Evolutionary conservation across 306 rosid genomes (phyloP).

Genomic region (Corylus avellana): DNA sequence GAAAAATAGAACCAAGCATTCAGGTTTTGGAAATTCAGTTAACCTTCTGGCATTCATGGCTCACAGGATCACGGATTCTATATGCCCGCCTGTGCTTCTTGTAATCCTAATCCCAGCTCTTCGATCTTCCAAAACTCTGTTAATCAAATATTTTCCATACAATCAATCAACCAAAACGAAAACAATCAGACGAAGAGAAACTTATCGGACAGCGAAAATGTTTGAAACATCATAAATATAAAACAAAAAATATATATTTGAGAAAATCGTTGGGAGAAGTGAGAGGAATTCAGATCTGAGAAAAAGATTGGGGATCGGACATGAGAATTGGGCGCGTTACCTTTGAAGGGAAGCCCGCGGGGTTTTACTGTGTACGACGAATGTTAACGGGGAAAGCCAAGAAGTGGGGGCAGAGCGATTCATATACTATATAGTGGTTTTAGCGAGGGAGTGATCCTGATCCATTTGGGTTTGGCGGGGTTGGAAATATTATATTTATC

Average conservation of each 20-base stretch:
- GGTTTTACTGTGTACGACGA: neutral
- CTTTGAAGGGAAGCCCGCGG: slow-evolving; percentile 23
- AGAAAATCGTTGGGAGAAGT: neutral
- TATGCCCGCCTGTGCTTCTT: too few relatives aligned
- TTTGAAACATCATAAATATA: neutral
- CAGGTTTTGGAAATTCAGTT: neutral
- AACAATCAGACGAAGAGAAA: neutral
- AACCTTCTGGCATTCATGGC: slow-evolving; percentile 60
- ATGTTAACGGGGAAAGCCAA: neutral
- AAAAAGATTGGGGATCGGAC: slow-evolving; percentile 9
- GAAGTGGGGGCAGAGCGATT: neutral
- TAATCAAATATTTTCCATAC: neutral
- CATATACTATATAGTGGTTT: neutral
- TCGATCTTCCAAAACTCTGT: neutral
- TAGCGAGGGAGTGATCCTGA: neutral
- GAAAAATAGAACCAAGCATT: slow-evolving; percentile 4
- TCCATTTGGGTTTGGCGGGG: neutral
- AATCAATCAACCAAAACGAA: neutral
- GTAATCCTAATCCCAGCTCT: neutral
- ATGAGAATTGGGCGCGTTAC: neutral
- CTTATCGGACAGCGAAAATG: neutral
- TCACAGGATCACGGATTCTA: slow-evolving; percentile 1
- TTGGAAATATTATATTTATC: too few relatives aligned
- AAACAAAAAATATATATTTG: neutral
- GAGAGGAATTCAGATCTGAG: slow-evolving; percentile 24